Percentiles rank a stretch among this genome's conserved stretches.
Conservation (phyloP, 73 alveolate species). For the Symbiodinium pilosum region DNA sequence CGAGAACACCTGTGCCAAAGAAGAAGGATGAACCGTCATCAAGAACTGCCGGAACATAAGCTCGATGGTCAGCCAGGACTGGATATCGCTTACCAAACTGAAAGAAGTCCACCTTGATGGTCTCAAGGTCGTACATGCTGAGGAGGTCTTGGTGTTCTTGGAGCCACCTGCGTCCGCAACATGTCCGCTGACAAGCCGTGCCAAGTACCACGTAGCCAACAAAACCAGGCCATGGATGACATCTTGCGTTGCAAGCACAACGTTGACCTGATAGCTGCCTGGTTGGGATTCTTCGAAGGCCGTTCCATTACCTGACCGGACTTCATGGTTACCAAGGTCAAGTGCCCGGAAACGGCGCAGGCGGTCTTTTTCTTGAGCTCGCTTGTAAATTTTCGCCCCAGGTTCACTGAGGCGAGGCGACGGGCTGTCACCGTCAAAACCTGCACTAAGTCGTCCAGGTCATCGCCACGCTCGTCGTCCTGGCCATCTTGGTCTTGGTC, state of each 20-base stretch:
- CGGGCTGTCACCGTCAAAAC: not conserved
- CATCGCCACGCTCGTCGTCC: not conserved
- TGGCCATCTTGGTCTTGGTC: not conserved
- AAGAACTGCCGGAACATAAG: not conserved
- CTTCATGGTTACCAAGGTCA: not conserved
- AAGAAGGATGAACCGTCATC: not conserved
- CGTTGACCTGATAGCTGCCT: not conserved
- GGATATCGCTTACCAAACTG: not conserved
- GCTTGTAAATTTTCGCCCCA: not conserved
- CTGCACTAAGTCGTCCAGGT: not conserved
- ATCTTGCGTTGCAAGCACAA: not conserved
- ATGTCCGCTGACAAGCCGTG: constrained; percentile 51
- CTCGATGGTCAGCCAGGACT: not conserved
- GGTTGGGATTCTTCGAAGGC: no score
- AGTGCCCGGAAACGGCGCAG: not conserved
- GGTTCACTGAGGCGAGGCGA: not conserved
- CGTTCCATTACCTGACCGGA: no score
- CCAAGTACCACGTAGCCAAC: constrained; percentile 14
- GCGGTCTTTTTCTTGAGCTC: not conserved
- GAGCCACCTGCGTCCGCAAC: no score
- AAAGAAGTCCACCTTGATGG: not conserved
- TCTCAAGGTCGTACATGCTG: not conserved
- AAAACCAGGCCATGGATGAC: not conserved
- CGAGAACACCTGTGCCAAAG: constrained; percentile 22
- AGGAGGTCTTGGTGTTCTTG: not conserved